Conservation (phyloP, 177 flowering plant species). For the Vitis hybrid region DNA sequence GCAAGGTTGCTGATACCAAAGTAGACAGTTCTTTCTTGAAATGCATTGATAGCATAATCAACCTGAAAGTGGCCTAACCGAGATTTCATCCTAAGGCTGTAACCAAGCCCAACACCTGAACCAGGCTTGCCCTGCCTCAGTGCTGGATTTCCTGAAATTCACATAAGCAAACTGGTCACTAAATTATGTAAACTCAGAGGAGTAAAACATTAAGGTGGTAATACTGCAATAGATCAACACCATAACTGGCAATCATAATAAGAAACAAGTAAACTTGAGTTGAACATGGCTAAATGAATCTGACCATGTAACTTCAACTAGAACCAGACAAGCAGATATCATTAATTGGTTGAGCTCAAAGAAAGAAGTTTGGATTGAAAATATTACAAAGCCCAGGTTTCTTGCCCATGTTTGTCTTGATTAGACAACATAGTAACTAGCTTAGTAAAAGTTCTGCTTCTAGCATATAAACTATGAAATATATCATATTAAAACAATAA, state of each 20-base stretch:
- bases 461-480: too few relatives aligned
- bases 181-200: not conserved
- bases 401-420: too few relatives aligned
- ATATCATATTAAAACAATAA: too few relatives aligned
- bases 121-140: constrained; percentile 93
- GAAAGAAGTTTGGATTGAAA: too few relatives aligned
- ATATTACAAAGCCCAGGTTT: too few relatives aligned
- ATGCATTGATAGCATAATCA: constrained; percentile 78
- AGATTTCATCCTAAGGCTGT: constrained; percentile 70
- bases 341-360: too few relatives aligned
- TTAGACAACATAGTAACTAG: too few relatives aligned
- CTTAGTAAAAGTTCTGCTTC: too few relatives aligned
- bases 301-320: too few relatives aligned
- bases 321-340: too few relatives aligned
- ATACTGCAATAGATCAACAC: not conserved
- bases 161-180: constrained; percentile 1
- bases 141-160: constrained; percentile 77
- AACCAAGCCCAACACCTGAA: constrained; percentile 73
- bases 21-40: constrained; percentile 70
- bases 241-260: not conserved
- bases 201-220: not conserved
- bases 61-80: constrained; percentile 67
- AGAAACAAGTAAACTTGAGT: too few relatives aligned
- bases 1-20: constrained; percentile 68
- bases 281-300: too few relatives aligned